Conservation (phyloP, 225 moss, liverwort and hornwort genomes). For the Thuidium tamariscinum region DNA sequence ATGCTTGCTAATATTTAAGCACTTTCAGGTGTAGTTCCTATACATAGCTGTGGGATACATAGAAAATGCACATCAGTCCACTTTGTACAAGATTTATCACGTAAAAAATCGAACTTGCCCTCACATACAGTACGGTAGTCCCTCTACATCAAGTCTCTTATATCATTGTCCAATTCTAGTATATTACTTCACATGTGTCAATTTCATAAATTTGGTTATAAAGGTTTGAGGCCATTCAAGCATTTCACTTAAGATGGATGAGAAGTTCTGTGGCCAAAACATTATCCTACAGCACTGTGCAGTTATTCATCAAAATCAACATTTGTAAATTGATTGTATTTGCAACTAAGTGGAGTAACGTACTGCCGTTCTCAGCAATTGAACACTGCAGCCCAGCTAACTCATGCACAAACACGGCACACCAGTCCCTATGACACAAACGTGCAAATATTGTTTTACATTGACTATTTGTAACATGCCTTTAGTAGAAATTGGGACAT, state of each 20-base stretch:
- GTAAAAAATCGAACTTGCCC: no score
- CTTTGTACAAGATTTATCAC: not conserved
- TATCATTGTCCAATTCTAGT: not conserved
- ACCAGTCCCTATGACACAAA: no score
- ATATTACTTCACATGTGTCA: not conserved
- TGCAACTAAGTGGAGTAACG: not conserved
- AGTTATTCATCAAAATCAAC: not conserved
- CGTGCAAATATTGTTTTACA: no score
- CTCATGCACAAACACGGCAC: no score
- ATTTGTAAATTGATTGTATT: not conserved
- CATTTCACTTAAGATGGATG: not conserved
- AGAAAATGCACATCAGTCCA: no score
- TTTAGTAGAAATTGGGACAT: no score
- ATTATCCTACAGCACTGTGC: not conserved
- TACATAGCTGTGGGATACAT: no score
- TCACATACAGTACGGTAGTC: no score
- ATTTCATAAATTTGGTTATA: not conserved
- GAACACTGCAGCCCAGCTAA: not conserved
- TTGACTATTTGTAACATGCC: no score
- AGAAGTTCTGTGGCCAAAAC: not conserved
- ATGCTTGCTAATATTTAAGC: no score
- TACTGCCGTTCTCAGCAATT: not conserved
- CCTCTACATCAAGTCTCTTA: no score
- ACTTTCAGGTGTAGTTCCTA: no score
- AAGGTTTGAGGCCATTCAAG: not conserved